These are phyloP conservation scores for Pythium diclinum DNA, from an alignment of 352 stramenopile genomes.

Conservation along the genomic window DNA sequence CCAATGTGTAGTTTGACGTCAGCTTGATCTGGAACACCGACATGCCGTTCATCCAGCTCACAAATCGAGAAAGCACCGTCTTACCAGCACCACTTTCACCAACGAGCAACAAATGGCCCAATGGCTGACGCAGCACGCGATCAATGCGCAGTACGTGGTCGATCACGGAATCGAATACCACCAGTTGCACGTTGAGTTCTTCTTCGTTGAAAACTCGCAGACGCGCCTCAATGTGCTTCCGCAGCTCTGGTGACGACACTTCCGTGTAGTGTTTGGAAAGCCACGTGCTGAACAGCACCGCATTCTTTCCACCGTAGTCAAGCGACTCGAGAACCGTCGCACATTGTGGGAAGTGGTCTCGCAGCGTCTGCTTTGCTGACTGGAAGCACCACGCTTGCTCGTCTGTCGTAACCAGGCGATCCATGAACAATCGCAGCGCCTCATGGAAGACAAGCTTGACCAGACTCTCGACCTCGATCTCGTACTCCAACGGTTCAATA, in stretches of 20 bases:
- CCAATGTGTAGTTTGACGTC: conserved; percentile 97
- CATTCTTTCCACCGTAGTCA: conserved; percentile 80
- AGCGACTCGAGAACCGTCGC: conserved; percentile 67
- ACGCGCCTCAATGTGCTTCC: conserved; percentile 95
- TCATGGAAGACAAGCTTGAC: conserved; percentile 99
- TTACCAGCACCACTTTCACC: conserved; percentile 99
- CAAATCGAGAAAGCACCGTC: conserved; percentile 98
- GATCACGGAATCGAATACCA: conserved; percentile 99
- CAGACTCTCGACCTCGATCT: conserved; percentile 94
- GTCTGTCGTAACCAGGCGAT: conserved; percentile 96
- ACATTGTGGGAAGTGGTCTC: conserved; percentile 81
- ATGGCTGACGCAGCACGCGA: conserved; percentile 96
- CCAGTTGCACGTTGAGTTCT: conserved; percentile 98
- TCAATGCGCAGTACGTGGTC: conserved; percentile 99
- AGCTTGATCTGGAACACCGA: conserved; percentile 99
- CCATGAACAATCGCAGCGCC: conserved; percentile 97
- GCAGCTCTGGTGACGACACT: conserved; percentile 90
- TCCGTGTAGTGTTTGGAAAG: conserved; percentile 96
- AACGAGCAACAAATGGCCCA: conserved; percentile 98
- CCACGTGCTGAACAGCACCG: conserved; percentile 98
- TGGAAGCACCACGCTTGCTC: conserved; percentile 97
- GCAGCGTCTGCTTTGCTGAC: conserved; percentile 79
- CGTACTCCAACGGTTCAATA: conserved; percentile 94
- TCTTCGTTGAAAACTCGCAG: conserved; percentile 99
- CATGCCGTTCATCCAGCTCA: conserved; percentile 99